These are phyloP conservation scores for Chaetomidium leptoderma DNA, from an alignment of 495 filamentous ascomycete genomes.

Conservation along the genomic window DNA sequence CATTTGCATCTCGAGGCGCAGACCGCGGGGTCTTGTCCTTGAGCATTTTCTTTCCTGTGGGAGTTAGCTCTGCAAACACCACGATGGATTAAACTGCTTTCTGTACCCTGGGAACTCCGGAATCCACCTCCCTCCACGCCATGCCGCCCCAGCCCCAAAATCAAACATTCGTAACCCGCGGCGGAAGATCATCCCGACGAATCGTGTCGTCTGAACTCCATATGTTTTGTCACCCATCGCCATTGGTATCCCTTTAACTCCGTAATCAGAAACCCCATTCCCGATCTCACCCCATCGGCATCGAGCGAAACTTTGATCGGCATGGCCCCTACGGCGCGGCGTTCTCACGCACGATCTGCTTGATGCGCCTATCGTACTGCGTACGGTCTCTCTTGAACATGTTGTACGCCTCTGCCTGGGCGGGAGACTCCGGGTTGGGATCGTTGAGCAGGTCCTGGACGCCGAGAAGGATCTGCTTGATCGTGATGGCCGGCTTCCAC, in stretches of 20 bases:
- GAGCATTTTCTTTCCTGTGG: neutral
- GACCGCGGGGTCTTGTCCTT: conserved; percentile 4
- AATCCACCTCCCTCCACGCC: neutral
- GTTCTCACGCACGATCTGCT: conserved; percentile 82
- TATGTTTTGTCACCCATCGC: conserved; percentile 10
- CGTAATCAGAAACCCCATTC: conserved; percentile 10
- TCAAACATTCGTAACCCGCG: conserved; percentile 4
- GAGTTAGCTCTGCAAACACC: conserved; percentile 2
- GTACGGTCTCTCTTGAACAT: conserved; percentile 85
- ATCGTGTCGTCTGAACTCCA: conserved; percentile 21
- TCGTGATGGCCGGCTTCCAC: conserved; percentile 97
- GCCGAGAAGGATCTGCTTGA: conserved; percentile 93
- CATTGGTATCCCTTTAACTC: conserved; percentile 28
- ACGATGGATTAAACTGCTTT: neutral
- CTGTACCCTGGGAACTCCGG: neutral
- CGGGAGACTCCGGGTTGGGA: conserved; percentile 94
- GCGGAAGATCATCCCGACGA: conserved; percentile 2
- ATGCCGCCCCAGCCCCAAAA: conserved; percentile 3
- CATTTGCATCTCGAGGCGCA: conserved; percentile 3
- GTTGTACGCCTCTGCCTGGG: conserved; percentile 96
- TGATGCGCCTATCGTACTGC: conserved; percentile 85
- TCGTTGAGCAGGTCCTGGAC: conserved; percentile 94
- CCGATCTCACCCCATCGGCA: neutral
- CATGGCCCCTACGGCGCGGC: conserved; percentile 46
- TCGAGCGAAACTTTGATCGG: neutral